Evolutionary conservation across 345 rosid species (phyloP).

Genomic region (Sonneratia alba): DNA sequence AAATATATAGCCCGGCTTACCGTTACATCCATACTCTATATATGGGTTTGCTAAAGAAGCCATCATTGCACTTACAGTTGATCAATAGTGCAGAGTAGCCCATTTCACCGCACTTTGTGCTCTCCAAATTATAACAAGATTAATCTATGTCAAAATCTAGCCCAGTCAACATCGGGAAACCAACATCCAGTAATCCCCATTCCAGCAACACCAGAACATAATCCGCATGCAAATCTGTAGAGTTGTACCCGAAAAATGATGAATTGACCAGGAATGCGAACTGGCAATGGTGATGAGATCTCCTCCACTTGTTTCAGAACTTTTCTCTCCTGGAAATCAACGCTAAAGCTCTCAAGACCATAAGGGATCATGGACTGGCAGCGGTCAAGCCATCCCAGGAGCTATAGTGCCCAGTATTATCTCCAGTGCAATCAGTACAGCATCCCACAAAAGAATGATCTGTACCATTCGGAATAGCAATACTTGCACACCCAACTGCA

Average conservation of each 20-base stretch:
- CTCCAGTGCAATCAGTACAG: neutral
- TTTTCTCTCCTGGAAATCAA: neutral
- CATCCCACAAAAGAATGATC: neutral
- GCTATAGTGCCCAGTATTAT: neutral
- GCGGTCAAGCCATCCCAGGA: neutral
- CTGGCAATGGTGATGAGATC: neutral
- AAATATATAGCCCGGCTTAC: too few species aligned
- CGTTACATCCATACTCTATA: too few species aligned
- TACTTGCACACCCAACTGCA: neutral
- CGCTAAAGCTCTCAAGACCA: neutral
- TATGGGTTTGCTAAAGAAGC: too few species aligned
- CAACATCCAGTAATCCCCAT: neutral
- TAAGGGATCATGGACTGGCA: neutral
- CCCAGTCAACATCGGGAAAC: neutral
- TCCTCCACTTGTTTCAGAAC: neutral
- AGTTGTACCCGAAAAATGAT: neutral
- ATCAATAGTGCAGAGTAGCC: too few species aligned
- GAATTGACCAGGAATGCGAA: neutral
- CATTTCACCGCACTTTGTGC: too few species aligned
- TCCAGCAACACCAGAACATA: neutral
- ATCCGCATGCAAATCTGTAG: neutral
- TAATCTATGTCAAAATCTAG: neutral
- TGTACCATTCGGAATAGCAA: neutral
- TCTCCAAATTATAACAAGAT: too few species aligned
- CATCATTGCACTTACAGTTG: too few species aligned